phyloP scores from a whole-genome alignment of 2,329 filamentous ascomycete species.

The Pseudocercospora musae region DNA sequence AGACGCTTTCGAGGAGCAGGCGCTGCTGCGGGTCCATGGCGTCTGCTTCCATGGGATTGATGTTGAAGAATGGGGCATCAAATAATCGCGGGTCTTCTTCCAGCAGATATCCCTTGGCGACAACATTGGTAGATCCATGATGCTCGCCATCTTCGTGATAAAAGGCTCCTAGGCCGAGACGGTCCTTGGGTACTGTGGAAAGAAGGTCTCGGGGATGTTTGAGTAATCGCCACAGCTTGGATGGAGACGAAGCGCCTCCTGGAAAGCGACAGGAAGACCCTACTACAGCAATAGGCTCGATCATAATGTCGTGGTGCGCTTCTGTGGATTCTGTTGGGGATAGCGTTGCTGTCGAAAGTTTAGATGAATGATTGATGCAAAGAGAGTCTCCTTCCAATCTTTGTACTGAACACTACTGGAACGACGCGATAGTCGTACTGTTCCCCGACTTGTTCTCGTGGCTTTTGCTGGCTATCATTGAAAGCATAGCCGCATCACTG shows the following conservation, averaged over 20 bases:
- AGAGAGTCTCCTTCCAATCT: no score
- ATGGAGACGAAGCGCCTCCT: slow-evolving; percentile 20
- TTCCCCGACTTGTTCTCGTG: no score
- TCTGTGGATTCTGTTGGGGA: background rate
- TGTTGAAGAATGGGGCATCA: slow-evolving; percentile 28
- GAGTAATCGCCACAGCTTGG: slow-evolving; percentile 25
- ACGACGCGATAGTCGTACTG: no score
- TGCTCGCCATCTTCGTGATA: slow-evolving; percentile 23
- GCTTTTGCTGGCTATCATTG: no score
- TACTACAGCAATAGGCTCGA: slow-evolving; percentile 21
- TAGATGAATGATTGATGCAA: background rate
- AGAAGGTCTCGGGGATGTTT: slow-evolving; percentile 15
- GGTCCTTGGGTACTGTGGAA: slow-evolving; percentile 20
- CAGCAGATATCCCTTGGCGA: slow-evolving; percentile 23
- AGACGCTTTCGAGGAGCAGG: slow-evolving; percentile 26
- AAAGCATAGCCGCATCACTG: no score
- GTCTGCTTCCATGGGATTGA: slow-evolving; percentile 23
- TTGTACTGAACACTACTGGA: no score
- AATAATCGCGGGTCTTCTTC: slow-evolving; percentile 25
- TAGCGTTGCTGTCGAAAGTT: background rate
- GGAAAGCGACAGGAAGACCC: slow-evolving; percentile 21
- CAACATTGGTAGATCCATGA: slow-evolving; percentile 20
- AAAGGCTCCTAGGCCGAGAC: slow-evolving; percentile 24
- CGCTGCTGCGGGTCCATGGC: slow-evolving; percentile 32
- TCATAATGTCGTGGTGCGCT: background rate